phyloP scores from a whole-genome alignment of 1,284 basidiomycete genomes.

The Trichosporon sp. region DNA sequence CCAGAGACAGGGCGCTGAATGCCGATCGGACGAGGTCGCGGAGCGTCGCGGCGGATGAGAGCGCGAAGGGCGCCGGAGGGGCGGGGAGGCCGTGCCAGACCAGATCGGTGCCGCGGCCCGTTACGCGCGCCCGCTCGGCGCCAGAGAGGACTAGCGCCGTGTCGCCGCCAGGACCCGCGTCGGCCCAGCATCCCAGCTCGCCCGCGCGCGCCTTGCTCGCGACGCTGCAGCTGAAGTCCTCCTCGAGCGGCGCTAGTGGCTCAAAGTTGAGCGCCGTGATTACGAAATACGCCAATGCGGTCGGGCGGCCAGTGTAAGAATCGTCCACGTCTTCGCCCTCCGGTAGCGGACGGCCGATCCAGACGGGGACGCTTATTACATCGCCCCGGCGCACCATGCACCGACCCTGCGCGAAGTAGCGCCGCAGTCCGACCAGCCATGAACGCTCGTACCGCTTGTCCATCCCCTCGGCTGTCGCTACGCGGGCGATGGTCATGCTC shows the following conservation, averaged over 20 bases:
- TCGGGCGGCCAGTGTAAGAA: constrained; percentile 39
- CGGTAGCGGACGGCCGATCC: constrained; percentile 52
- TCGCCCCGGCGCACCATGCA: constrained; percentile 74
- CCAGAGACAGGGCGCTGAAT: constrained; percentile 23
- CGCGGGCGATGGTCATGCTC: constrained; percentile 69
- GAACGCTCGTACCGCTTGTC: constrained; percentile 66
- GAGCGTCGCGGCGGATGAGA: constrained; percentile 21
- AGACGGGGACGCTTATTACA: constrained; percentile 66
- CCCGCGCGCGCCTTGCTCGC: constrained; percentile 51
- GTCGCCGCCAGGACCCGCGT: constrained; percentile 60
- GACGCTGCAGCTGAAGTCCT: constrained; percentile 48
- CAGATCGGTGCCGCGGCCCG: constrained; percentile 22
- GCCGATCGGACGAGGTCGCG: constrained; percentile 30
- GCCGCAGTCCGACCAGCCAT: constrained; percentile 64
- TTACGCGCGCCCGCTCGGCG: constrained; percentile 42
- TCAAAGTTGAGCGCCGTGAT: constrained; percentile 71
- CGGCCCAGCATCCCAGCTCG: constrained; percentile 80
- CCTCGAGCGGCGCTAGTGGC: constrained; percentile 42
- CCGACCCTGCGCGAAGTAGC: constrained; percentile 57
- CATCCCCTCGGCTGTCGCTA: constrained; percentile 73
- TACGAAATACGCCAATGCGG: constrained; percentile 63
- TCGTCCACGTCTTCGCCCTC: constrained; percentile 40
- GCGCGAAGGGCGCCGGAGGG: constrained; percentile 26
- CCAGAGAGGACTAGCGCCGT: constrained; percentile 52
- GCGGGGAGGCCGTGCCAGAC: constrained; percentile 25